Evolutionary conservation across 768 basidiomycete genomes (phyloP).

Genomic region (Suillus spraguei): DNA sequence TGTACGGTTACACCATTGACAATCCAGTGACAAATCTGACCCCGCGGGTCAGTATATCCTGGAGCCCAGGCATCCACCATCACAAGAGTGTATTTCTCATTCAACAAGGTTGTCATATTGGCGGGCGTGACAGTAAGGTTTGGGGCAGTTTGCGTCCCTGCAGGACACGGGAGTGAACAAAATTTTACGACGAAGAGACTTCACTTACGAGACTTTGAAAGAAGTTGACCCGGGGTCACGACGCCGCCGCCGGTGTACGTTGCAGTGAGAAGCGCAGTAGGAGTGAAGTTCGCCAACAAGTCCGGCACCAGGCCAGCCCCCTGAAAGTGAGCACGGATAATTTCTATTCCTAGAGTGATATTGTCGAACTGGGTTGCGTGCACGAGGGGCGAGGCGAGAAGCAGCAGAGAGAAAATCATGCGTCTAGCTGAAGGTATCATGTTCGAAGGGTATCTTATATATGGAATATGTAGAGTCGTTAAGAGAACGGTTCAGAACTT

Average conservation of each 20-base stretch:
- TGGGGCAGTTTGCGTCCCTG: constrained; percentile 63
- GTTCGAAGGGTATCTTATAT: constrained; percentile 6
- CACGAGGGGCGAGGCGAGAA: constrained; percentile 12
- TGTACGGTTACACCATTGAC: constrained; percentile 61
- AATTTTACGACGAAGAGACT: constrained; percentile 1
- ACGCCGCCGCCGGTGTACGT: constrained; percentile 50
- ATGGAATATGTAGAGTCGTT: not conserved
- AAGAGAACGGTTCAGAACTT: constrained; percentile 2
- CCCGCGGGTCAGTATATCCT: constrained; percentile 56
- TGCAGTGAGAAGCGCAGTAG: constrained; percentile 57
- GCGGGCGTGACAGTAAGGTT: constrained; percentile 51
- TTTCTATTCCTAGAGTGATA: constrained; percentile 48
- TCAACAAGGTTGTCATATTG: constrained; percentile 47
- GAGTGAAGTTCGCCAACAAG: constrained; percentile 60
- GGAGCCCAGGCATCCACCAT: constrained; percentile 79
- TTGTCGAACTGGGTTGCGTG: constrained; percentile 46
- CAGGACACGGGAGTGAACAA: not conserved
- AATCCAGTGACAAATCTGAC: constrained; percentile 81
- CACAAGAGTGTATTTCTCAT: constrained; percentile 61
- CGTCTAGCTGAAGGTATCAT: constrained; percentile 3
- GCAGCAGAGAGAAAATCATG: constrained; percentile 27
- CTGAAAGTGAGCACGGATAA: constrained; percentile 69
- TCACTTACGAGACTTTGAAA: constrained; percentile 59
- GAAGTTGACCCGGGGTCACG: constrained; percentile 57
- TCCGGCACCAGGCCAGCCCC: constrained; percentile 64